Percentiles rank a stretch among this genome's conserved stretches.
Evolutionary conservation across 495 filamentous ascomycete species (phyloP).

Genomic region (Tuber borchii): DNA sequence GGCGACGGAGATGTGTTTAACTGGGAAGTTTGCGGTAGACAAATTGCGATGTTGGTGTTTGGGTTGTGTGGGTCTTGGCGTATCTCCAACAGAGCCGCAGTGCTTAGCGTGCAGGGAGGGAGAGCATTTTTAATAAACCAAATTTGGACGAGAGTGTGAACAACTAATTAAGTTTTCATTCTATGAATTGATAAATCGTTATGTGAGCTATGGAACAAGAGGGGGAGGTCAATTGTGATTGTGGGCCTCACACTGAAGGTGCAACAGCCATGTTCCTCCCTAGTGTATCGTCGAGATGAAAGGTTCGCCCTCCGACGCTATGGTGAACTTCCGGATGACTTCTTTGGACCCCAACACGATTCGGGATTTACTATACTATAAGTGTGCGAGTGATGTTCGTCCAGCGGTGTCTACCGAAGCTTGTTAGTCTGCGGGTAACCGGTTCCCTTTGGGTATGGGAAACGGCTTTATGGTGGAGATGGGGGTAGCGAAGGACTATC

Average conservation of each 20-base stretch:
- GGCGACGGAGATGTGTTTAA: too few relatives aligned
- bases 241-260: constrained; percentile 50
- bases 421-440: constrained; percentile 12
- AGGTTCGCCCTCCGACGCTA: constrained; percentile 84
- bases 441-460: neutral
- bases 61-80: too few relatives aligned
- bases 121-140: too few relatives aligned
- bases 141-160: too few relatives aligned
- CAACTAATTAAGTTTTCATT: constrained; percentile 80
- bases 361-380: constrained; percentile 60
- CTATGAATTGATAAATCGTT: constrained; percentile 39
- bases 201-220: constrained; percentile 3
- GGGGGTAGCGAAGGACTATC: constrained; percentile 30
- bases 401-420: constrained; percentile 57
- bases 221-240: constrained; percentile 8
- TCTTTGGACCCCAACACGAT: constrained; percentile 88
- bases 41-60: too few relatives aligned
- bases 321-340: constrained; percentile 80
- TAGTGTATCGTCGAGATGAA: constrained; percentile 77
- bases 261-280: constrained; percentile 73
- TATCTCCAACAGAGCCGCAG: too few relatives aligned
- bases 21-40: too few relatives aligned
- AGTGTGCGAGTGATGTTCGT: constrained; percentile 59
- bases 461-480: constrained; percentile 6
- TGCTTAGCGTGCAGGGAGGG: too few relatives aligned